Percentiles rank a stretch among this genome's conserved stretches.
Conservation (phyloP, 1,139 yeast species). For the Zygosaccharomyces sapae region DNA sequence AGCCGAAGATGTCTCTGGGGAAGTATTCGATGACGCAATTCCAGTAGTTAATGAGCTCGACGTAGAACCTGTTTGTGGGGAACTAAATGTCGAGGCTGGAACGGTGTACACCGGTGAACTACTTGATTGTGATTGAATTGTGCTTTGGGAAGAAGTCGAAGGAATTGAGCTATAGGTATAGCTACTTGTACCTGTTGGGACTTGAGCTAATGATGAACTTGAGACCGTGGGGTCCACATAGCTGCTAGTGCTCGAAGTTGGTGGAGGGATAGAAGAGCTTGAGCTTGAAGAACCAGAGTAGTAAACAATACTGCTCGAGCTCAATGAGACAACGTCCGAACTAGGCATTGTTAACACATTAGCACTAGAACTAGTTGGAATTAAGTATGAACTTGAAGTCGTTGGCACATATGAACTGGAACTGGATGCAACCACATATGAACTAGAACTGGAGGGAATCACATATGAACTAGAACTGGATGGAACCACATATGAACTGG, state of each 20-base stretch:
- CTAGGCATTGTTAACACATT: background rate
- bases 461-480: conserved; percentile 1
- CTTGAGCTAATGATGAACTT: background rate
- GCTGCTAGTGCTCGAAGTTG: background rate
- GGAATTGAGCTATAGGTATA: background rate
- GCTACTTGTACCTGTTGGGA: background rate
- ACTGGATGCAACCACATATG: background rate
- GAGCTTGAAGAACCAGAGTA: background rate
- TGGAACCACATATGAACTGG: background rate
- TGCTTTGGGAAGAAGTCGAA: background rate
- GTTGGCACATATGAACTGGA: background rate
- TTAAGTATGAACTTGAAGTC: background rate
- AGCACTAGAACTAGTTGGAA: background rate
- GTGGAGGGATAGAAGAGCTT: background rate
- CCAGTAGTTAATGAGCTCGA: background rate
- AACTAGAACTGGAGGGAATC: background rate
- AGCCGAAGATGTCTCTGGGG: background rate
- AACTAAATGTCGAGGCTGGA: background rate
- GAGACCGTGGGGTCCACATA: background rate
- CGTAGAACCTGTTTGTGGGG: background rate
- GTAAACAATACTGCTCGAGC: background rate
- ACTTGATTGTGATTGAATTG: background rate
- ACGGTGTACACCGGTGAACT: background rate
- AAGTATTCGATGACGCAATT: background rate
- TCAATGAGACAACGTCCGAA: background rate